Percentiles rank a stretch among this genome's conserved stretches.
phyloP scores from a whole-genome alignment of 768 basidiomycete genomes.

The Boletus eberwhitei region DNA sequence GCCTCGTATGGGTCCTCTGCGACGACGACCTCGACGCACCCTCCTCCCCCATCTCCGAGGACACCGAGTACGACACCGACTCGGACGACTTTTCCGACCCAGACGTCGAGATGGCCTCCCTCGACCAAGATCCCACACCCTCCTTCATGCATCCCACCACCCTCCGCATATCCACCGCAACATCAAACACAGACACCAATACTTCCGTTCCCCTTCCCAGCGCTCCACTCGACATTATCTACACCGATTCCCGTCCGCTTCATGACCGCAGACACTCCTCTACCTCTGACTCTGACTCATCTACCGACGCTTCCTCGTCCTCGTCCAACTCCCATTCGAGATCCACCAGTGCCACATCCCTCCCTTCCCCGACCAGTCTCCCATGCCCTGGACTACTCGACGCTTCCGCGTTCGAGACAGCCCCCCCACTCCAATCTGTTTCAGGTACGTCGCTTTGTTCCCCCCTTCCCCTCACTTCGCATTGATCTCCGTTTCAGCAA shows the following conservation, averaged over 20 bases:
- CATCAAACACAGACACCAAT: constrained; percentile 6
- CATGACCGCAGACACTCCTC: constrained; percentile 34
- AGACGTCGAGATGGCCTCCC: constrained; percentile 29
- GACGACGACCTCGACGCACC: constrained; percentile 57
- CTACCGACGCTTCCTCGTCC: constrained; percentile 21
- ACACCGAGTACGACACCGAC: constrained; percentile 31
- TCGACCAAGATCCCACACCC: constrained; percentile 25
- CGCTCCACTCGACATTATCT: constrained; percentile 14
- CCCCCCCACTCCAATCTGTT: neutral
- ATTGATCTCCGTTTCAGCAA: constrained; percentile 9
- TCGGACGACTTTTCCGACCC: constrained; percentile 27
- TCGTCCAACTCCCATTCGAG: constrained; percentile 20
- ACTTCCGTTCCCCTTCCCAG: constrained; percentile 9
- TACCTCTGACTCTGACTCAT: constrained; percentile 22
- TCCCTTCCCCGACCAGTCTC: constrained; percentile 24
- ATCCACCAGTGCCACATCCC: constrained; percentile 28
- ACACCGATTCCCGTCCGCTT: neutral
- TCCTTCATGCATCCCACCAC: constrained; percentile 40
- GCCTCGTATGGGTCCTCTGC: constrained; percentile 78
- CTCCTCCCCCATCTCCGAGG: constrained; percentile 18
- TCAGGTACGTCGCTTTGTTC: neutral
- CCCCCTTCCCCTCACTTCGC: neutral
- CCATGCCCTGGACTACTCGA: constrained; percentile 10
- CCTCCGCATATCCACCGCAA: constrained; percentile 31
- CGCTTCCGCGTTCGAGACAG: neutral